phyloP scores from a whole-genome alignment of 2,329 filamentous ascomycete genomes.

The Chrysosporium queenslandicum region DNA sequence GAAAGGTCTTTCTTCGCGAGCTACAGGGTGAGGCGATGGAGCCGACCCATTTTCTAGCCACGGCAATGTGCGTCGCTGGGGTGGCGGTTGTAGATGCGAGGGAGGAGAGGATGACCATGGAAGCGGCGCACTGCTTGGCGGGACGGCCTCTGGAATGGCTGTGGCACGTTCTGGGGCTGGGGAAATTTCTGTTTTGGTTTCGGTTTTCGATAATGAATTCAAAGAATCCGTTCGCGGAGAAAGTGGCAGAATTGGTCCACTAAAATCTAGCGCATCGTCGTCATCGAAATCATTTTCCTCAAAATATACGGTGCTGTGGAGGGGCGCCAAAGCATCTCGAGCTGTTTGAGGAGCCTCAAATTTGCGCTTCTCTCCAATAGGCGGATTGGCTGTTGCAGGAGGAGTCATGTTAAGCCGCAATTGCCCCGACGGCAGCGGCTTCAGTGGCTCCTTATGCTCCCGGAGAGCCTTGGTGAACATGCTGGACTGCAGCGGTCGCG shows the following conservation, averaged over 20 bases:
- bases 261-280: slow-evolving; percentile 60
- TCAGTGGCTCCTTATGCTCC: slow-evolving; percentile 28
- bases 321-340: slow-evolving; percentile 30
- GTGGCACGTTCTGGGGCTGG: slow-evolving; percentile 21
- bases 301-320: slow-evolving; percentile 43
- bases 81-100: slow-evolving; percentile 29
- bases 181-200: slow-evolving; percentile 32
- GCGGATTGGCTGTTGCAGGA: slow-evolving; percentile 21
- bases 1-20: neutral
- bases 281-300: slow-evolving; percentile 80
- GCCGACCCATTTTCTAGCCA: slow-evolving; percentile 37
- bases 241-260: slow-evolving; percentile 18
- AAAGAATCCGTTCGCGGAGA: slow-evolving; percentile 16
- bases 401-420: slow-evolving; percentile 22
- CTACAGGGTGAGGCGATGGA: neutral
- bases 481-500: neutral
- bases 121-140: slow-evolving; percentile 48
- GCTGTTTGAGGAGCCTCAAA: slow-evolving; percentile 25
- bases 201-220: slow-evolving; percentile 16
- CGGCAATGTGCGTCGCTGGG: slow-evolving; percentile 57
- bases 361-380: slow-evolving; percentile 32
- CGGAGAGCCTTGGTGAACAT: slow-evolving; percentile 38
- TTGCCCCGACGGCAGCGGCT: slow-evolving; percentile 28
- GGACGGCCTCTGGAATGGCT: slow-evolving; percentile 19
- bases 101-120: slow-evolving; percentile 60